phyloP scores from a whole-genome alignment of 345 rosid genomes.

The Citrus unshiu region DNA sequence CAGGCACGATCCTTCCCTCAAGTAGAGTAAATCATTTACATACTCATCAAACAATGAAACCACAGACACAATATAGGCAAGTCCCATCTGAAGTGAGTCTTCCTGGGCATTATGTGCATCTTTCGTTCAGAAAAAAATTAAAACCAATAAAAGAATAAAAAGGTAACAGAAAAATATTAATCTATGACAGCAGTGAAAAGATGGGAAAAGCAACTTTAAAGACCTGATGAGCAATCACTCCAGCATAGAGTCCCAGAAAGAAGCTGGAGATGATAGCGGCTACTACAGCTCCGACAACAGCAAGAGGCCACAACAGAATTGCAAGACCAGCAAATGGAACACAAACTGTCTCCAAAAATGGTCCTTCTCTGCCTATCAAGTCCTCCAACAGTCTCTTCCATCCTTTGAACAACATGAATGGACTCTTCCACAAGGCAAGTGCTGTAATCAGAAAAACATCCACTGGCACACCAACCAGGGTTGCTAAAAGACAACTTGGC shows the following conservation, averaged over 20 bases:
- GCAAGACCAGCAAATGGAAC: conserved; percentile 92
- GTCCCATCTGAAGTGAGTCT: conserved; percentile 63
- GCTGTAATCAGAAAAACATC: conserved; percentile 54
- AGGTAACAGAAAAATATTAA: neutral
- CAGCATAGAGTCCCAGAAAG: conserved; percentile 63
- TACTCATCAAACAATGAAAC: conserved; percentile 77
- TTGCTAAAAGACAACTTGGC: conserved; percentile 65
- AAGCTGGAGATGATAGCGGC: conserved; percentile 63
- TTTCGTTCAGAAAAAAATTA: conserved; percentile 17
- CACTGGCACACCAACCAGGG: conserved; percentile 56
- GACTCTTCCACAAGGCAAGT: conserved; percentile 79
- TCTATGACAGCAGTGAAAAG: neutral
- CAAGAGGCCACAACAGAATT: conserved; percentile 81
- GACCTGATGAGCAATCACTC: conserved; percentile 77
- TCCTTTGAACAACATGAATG: conserved; percentile 75
- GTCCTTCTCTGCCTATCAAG: conserved; percentile 86
- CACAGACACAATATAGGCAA: conserved; percentile 56
- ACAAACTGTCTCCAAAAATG: conserved; percentile 80
- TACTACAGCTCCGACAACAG: conserved; percentile 56
- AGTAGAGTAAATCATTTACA: conserved; percentile 73
- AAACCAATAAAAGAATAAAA: neutral
- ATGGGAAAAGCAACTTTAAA: neutral
- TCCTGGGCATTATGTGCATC: conserved; percentile 45
- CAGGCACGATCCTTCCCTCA: conserved; percentile 76
- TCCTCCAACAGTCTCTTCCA: conserved; percentile 90